Conservation (phyloP, 2,329 filamentous ascomycete genomes). For the Cladosporium cucumerinum region DNA sequence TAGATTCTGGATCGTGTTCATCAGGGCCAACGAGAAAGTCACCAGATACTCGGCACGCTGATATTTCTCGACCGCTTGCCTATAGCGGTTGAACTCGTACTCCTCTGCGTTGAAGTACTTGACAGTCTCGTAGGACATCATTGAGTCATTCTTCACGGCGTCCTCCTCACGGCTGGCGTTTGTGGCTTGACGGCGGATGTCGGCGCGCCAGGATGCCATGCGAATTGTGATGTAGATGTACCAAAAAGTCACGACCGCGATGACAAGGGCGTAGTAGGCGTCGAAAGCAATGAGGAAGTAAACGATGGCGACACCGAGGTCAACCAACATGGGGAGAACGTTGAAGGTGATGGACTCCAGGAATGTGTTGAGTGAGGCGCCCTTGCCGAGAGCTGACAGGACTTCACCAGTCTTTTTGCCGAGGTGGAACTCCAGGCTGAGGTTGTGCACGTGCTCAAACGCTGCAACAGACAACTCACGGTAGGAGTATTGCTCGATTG, state of each 20-base stretch:
- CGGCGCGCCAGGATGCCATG: conserved; percentile 88
- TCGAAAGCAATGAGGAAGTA: conserved; percentile 80
- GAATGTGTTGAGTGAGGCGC: conserved; percentile 92
- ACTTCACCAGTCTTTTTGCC: conserved; percentile 97
- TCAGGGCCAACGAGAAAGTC: conserved; percentile 53
- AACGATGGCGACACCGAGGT: conserved; percentile 78
- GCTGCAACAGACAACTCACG: conserved; percentile 89
- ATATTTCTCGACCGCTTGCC: conserved; percentile 54
- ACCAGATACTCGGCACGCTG: conserved; percentile 58
- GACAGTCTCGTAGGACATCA: conserved; percentile 90
- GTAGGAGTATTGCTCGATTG: conserved; percentile 95
- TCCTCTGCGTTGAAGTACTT: conserved; percentile 63
- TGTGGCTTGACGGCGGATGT: conserved; percentile 88
- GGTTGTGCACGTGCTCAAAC: conserved; percentile 93
- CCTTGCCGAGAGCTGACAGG: conserved; percentile 91
- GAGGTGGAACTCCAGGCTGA: conserved; percentile 94
- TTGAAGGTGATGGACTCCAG: conserved; percentile 95
- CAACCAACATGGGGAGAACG: conserved; percentile 89
- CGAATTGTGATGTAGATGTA: conserved; percentile 96
- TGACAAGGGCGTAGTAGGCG: conserved; percentile 83
- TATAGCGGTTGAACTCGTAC: conserved; percentile 58
- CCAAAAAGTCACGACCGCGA: conserved; percentile 87
- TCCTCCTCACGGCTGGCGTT: conserved; percentile 94
- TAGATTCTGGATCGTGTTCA: conserved; percentile 61
- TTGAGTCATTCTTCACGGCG: conserved; percentile 97